Evolutionary conservation across 768 basidiomycete species (phyloP).

Genomic region (Rhodotorula diobovata): DNA sequence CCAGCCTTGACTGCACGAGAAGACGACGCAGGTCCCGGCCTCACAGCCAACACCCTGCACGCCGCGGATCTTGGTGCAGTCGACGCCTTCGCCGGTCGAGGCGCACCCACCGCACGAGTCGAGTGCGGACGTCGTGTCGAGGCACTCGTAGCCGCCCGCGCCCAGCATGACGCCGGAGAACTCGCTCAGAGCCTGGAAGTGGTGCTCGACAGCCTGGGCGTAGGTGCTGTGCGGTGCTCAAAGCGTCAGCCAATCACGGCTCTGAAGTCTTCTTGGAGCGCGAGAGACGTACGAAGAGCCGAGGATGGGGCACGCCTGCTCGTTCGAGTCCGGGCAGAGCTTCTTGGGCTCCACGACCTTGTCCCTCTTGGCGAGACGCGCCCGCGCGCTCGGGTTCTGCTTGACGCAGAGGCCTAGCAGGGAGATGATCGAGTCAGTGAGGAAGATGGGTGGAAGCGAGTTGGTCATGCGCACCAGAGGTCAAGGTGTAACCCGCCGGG

Average conservation of each 20-base stretch:
- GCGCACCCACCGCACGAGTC: conserved; percentile 73
- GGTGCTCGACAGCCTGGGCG: conserved; percentile 21
- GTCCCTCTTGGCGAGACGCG: conserved; percentile 17
- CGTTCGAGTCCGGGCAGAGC: conserved; percentile 16
- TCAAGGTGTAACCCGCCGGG: conserved; percentile 23
- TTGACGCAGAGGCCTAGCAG: conserved; percentile 23
- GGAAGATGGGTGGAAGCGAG: neutral
- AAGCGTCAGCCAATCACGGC: neutral
- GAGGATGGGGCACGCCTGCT: conserved; percentile 33
- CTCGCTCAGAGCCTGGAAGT: conserved; percentile 6
- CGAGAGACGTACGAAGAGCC: conserved; percentile 23
- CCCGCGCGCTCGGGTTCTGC: conserved; percentile 19
- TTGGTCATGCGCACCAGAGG: neutral
- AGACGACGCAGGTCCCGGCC: conserved; percentile 49
- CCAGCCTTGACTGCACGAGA: conserved; percentile 45
- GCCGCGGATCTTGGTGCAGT: conserved; percentile 65
- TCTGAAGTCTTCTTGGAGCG: too few relatives aligned
- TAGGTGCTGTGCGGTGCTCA: neutral
- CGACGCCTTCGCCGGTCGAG: conserved; percentile 59
- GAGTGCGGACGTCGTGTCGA: conserved; percentile 62
- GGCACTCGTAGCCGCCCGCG: conserved; percentile 42
- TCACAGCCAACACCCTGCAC: conserved; percentile 49
- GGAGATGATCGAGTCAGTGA: neutral
- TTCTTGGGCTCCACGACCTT: conserved; percentile 7
- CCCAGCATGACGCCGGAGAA: conserved; percentile 21